These are phyloP conservation scores for Amphirosellinia nigrospora DNA, from an alignment of 495 filamentous ascomycete species.

Conservation along the genomic window DNA sequence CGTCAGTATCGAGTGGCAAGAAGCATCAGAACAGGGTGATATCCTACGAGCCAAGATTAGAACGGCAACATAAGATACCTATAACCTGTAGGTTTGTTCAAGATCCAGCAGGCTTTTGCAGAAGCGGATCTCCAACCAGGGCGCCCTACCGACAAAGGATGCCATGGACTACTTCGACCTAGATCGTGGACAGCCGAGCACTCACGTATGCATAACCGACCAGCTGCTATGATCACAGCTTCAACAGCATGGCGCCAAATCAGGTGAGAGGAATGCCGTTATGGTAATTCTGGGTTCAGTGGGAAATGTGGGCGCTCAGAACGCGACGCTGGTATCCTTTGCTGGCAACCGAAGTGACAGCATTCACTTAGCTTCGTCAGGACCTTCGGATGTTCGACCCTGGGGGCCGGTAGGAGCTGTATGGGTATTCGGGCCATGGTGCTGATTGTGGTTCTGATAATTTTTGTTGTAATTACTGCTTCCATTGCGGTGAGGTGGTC, in stretches of 20 bases:
- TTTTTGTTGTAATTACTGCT: constrained; percentile 59
- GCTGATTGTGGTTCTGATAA: constrained; percentile 58
- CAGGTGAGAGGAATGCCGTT: constrained; percentile 12
- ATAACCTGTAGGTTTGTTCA: constrained; percentile 37
- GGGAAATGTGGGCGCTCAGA: constrained; percentile 38
- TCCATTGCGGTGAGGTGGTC: constrained; percentile 62
- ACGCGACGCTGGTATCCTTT: constrained; percentile 38
- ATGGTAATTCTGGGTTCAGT: constrained; percentile 34
- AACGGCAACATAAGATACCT: constrained; percentile 36
- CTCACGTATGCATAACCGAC: constrained; percentile 6
- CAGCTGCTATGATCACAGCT: constrained; percentile 11
- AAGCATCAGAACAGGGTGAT: constrained; percentile 35
- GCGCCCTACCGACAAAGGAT: constrained; percentile 30
- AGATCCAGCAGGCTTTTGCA: constrained; percentile 35
- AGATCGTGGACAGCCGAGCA: neutral
- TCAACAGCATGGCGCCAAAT: constrained; percentile 16
- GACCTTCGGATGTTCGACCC: constrained; percentile 39
- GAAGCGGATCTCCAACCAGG: constrained; percentile 25
- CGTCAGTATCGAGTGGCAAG: constrained; percentile 31
- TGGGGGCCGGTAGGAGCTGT: constrained; percentile 36
- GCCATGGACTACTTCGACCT: constrained; percentile 18
- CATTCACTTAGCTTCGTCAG: constrained; percentile 45
- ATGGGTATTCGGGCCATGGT: constrained; percentile 38
- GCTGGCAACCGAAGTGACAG: constrained; percentile 26
- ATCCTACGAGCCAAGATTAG: constrained; percentile 43